phyloP scores from a whole-genome alignment of 2,329 filamentous ascomycete genomes.

The Ceratocystis albifundus region DNA sequence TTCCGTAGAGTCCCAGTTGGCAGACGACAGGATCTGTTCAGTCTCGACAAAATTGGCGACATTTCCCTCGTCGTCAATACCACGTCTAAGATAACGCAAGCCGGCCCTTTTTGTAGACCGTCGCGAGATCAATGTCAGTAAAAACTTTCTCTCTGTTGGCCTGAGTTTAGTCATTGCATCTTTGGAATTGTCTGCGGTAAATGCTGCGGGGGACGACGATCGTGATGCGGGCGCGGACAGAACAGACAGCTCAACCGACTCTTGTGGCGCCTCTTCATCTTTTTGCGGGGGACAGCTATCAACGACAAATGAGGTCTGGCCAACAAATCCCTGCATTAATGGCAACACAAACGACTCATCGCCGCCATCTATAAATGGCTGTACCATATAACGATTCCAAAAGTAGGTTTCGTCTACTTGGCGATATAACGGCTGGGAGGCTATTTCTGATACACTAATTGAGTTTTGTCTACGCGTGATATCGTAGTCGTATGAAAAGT shows the following conservation, averaged over 20 bases:
- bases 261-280: constrained; percentile 35
- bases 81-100: constrained; percentile 76
- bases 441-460: constrained; percentile 34
- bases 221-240: constrained; percentile 28
- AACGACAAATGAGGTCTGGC: constrained; percentile 69
- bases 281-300: constrained; percentile 48
- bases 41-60: constrained; percentile 89
- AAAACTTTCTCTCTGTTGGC: constrained; percentile 44
- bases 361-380: constrained; percentile 62
- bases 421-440: constrained; percentile 50
- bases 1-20: constrained; percentile 41
- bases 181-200: not conserved
- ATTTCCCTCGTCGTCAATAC: constrained; percentile 79
- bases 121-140: constrained; percentile 86
- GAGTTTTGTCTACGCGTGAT: constrained; percentile 55
- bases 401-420: constrained; percentile 71
- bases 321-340: constrained; percentile 87
- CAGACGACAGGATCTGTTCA: constrained; percentile 75
- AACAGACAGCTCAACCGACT: constrained; percentile 38
- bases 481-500: constrained; percentile 90
- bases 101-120: constrained; percentile 78
- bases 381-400: constrained; percentile 72
- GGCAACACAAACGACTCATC: constrained; percentile 64
- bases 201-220: constrained; percentile 13
- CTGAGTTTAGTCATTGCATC: constrained; percentile 26